Evolutionary conservation across 202 grass and related monocot genomes (phyloP).

Genomic region (Elaeis oleifera): DNA sequence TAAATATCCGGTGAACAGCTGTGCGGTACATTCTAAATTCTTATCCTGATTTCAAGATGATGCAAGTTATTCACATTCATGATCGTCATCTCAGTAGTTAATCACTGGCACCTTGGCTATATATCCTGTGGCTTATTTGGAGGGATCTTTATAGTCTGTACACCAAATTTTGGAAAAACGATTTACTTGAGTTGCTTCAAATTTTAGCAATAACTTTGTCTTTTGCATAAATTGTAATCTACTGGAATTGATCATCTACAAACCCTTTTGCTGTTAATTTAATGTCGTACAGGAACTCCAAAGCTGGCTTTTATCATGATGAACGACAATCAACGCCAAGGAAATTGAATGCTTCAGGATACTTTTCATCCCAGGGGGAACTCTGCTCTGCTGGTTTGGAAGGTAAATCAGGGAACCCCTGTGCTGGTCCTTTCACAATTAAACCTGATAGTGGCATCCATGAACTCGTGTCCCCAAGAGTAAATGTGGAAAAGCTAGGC

Average conservation of each 20-base stretch:
- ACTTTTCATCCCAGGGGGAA: constrained; percentile 17
- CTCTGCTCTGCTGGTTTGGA: constrained; percentile 15
- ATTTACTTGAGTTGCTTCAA: too few relatives aligned
- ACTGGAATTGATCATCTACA: not conserved
- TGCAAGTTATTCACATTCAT: too few relatives aligned
- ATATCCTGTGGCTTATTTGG: too few relatives aligned
- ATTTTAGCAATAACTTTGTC: too few relatives aligned
- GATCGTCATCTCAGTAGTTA: too few relatives aligned
- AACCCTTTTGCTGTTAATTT: constrained; percentile 21
- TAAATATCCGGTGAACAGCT: too few relatives aligned
- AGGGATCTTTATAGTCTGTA: too few relatives aligned
- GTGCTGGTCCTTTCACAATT: constrained; percentile 4
- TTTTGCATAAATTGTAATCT: too few relatives aligned
- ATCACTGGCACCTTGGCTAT: too few relatives aligned
- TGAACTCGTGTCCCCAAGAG: constrained; percentile 26
- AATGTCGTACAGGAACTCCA: constrained; percentile 44
- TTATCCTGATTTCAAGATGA: too few relatives aligned
- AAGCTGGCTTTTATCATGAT: constrained; percentile 36
- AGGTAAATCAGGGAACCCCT: constrained; percentile 10
- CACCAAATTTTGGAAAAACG: too few relatives aligned
- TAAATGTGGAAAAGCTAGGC: constrained; percentile 22
- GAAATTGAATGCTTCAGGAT: constrained; percentile 25
- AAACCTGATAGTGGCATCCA: constrained; percentile 3
- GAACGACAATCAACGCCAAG: constrained; percentile 26
- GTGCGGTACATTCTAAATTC: too few relatives aligned